Conservation (phyloP, 352 stramenopile genomes). For the Phytopythium vexans region DNA sequence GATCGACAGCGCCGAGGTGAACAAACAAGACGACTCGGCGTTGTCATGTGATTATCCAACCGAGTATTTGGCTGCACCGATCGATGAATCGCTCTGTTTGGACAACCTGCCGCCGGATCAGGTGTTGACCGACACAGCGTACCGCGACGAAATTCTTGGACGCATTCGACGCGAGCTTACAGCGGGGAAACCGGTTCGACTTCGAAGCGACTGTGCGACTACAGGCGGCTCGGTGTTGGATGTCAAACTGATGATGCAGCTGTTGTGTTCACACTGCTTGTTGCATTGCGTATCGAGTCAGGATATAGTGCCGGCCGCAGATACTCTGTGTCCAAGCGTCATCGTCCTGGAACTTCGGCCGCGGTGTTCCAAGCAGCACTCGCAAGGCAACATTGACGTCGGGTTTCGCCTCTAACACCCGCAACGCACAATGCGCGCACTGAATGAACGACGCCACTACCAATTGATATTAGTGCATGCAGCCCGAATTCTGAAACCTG, state of each 20-base stretch:
- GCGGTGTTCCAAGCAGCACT: too few relatives aligned
- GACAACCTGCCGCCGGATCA: conserved; percentile 11
- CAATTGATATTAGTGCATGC: too few relatives aligned
- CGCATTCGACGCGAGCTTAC: conserved; percentile 33
- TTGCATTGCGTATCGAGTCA: conserved; percentile 41
- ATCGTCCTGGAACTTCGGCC: too few relatives aligned
- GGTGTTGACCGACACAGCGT: conserved; percentile 11
- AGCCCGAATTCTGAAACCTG: too few relatives aligned
- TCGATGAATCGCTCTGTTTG: conserved; percentile 2
- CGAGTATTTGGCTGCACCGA: too few relatives aligned
- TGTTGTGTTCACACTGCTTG: conserved; percentile 48
- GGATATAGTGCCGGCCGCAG: conserved; percentile 26
- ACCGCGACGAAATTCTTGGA: conserved; percentile 27
- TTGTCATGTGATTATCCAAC: too few relatives aligned
- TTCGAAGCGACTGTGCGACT: conserved; percentile 12
- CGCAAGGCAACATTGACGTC: too few relatives aligned
- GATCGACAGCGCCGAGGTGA: not conserved
- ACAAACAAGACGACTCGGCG: not conserved
- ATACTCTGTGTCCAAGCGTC: not conserved
- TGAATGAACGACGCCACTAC: too few relatives aligned
- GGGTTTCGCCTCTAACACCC: too few relatives aligned
- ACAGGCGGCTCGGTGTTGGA: conserved; percentile 5
- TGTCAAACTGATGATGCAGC: conserved; percentile 40
- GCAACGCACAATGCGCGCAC: too few relatives aligned
- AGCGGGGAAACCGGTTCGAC: conserved; percentile 21